phyloP scores from a whole-genome alignment of 1,139 yeast species.

The Pichia sp. region DNA sequence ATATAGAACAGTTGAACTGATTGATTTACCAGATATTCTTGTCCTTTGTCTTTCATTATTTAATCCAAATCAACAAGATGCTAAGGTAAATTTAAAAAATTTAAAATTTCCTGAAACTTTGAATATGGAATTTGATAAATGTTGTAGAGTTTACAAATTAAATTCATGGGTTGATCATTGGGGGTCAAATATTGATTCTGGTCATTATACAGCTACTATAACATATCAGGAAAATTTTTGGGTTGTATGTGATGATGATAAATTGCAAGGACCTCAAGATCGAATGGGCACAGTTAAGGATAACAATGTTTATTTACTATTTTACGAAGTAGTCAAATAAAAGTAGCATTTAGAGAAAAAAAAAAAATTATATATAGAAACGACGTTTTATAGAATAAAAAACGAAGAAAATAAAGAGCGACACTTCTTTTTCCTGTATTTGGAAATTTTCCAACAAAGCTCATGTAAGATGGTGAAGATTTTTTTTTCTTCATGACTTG shows the following conservation, averaged over 20 bases:
- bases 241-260: slow-evolving; percentile 74
- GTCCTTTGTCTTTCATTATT: slow-evolving; percentile 30
- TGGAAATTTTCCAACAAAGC: too few relatives aligned
- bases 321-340: slow-evolving; percentile 19
- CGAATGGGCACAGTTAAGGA: slow-evolving; percentile 19
- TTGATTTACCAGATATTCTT: slow-evolving; percentile 29
- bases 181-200: slow-evolving; percentile 71
- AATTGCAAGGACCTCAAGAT: slow-evolving; percentile 16
- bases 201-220: slow-evolving; percentile 88
- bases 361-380: too few relatives aligned
- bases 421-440: too few relatives aligned
- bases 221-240: slow-evolving; percentile 48
- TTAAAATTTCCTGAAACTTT: slow-evolving; percentile 25
- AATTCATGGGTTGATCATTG: slow-evolving; percentile 87
- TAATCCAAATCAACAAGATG: slow-evolving; percentile 23
- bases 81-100: slow-evolving; percentile 20
- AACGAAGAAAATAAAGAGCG: too few relatives aligned
- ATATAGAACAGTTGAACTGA: slow-evolving; percentile 23
- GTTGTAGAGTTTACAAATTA: slow-evolving; percentile 44
- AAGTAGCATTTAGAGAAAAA: not conserved
- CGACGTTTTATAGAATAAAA: too few relatives aligned
- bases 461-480: too few relatives aligned
- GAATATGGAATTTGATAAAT: slow-evolving; percentile 19
- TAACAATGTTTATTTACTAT: slow-evolving; percentile 27
- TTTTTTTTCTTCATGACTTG: too few relatives aligned